phyloP scores from a whole-genome alignment of 768 basidiomycete species.

The Leccinum fibrillosum region DNA sequence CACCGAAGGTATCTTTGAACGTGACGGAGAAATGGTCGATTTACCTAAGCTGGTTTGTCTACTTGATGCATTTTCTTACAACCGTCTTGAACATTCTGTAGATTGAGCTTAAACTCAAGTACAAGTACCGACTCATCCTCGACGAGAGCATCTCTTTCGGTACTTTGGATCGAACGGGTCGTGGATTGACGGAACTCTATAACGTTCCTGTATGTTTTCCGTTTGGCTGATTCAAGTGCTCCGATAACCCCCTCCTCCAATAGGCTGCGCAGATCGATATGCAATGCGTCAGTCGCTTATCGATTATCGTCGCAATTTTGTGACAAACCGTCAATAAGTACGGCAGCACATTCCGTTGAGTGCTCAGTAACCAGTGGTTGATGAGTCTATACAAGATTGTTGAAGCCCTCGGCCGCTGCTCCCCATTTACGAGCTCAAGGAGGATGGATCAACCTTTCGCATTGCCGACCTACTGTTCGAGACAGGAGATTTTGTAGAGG shows the following conservation, averaged over 20 bases:
- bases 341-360: no score
- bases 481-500: no score
- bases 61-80: background rate
- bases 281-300: constrained; percentile 19
- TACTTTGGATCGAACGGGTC: constrained; percentile 86
- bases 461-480: no score
- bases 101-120: constrained; percentile 93
- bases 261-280: constrained; percentile 91
- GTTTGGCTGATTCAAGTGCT: background rate
- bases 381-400: no score
- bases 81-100: constrained; percentile 28
- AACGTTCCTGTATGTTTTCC: constrained; percentile 73
- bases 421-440: no score
- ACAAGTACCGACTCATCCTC: constrained; percentile 92
- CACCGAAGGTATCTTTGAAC: constrained; percentile 96
- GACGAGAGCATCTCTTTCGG: constrained; percentile 96
- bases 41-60: constrained; percentile 85
- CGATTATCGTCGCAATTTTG: no score
- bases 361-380: no score
- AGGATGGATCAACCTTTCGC: no score
- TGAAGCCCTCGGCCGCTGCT: no score
- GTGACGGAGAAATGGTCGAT: constrained; percentile 89
- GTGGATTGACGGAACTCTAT: constrained; percentile 92
- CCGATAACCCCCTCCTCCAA: background rate
- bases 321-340: no score